Conservation (phyloP, 2,329 filamentous ascomycete species). For the Dryadomyces quercus-mongolicae region DNA sequence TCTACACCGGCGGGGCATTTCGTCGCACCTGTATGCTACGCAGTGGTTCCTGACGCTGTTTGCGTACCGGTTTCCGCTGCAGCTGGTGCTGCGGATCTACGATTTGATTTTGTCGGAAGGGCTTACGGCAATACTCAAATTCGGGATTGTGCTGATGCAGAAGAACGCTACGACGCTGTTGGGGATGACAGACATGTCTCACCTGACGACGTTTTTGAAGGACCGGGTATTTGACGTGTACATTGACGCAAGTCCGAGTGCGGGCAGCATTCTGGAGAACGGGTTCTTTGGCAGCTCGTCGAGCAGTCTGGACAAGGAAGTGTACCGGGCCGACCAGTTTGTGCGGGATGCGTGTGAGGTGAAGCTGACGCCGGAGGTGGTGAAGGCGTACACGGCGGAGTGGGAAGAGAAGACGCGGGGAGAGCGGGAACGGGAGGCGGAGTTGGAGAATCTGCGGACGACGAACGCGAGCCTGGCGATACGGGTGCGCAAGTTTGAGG, state of each 20-base stretch:
- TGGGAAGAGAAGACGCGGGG: conserved; percentile 85
- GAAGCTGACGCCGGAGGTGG: conserved; percentile 69
- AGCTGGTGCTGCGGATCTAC: conserved; percentile 92
- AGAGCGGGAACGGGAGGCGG: conserved; percentile 71
- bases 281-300: conserved; percentile 94
- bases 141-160: conserved; percentile 91
- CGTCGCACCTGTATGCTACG: conserved; percentile 87
- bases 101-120: conserved; percentile 92
- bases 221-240: conserved; percentile 94
- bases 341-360: conserved; percentile 87
- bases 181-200: conserved; percentile 80
- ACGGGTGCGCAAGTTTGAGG: conserved; percentile 75
- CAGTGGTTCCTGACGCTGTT: conserved; percentile 99
- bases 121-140: conserved; percentile 83
- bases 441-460: conserved; percentile 61
- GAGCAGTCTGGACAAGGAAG: conserved; percentile 81
- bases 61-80: conserved; percentile 90
- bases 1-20: conserved; percentile 74
- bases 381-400: conserved; percentile 70
- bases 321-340: conserved; percentile 88
- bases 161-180: conserved; percentile 75
- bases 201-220: conserved; percentile 80
- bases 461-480: conserved; percentile 56
- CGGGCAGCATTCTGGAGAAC: conserved; percentile 86
- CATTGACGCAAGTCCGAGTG: conserved; percentile 85